Percentiles rank a stretch among this genome's conserved stretches.
These are phyloP conservation scores for Testicularia cyperi DNA, from an alignment of 1,284 basidiomycete genomes.

Conservation along the genomic window DNA sequence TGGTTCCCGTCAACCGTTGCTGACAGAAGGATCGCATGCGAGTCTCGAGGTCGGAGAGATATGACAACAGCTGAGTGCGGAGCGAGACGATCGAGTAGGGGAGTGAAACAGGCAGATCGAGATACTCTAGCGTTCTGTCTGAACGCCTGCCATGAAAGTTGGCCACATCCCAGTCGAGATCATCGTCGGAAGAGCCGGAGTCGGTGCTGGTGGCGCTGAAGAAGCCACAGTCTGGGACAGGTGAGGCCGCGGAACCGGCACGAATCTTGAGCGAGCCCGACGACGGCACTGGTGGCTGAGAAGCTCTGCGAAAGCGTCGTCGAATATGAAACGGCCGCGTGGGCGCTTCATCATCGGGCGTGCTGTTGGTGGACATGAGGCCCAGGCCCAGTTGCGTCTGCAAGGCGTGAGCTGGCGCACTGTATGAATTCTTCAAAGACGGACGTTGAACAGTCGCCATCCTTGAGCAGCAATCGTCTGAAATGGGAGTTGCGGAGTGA, in stretches of 20 bases:
- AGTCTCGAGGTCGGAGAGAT: conserved; percentile 42
- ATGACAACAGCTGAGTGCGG: conserved; percentile 35
- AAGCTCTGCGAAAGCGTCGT: conserved; percentile 1
- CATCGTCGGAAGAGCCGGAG: conserved; percentile 32
- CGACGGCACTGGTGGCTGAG: background rate
- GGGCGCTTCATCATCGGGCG: background rate
- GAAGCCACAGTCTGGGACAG: background rate
- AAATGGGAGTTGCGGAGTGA: no score
- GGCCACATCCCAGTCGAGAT: conserved; percentile 8
- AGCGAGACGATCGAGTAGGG: conserved; percentile 44
- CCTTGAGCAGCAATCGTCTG: no score
- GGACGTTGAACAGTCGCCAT: background rate
- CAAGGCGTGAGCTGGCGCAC: background rate
- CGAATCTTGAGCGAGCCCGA: background rate
- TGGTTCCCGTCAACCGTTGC: conserved; percentile 1
- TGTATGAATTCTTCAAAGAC: background rate
- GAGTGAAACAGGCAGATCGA: conserved; percentile 42
- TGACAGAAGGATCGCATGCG: conserved; percentile 27
- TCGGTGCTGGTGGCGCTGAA: conserved; percentile 26
- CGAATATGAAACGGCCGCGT: background rate
- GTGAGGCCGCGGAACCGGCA: background rate
- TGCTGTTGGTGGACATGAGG: no score
- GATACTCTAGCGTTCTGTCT: conserved; percentile 37
- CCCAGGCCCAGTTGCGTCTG: no score
- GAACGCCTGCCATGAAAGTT: conserved; percentile 2